Conservation (phyloP, 1,284 basidiomycete genomes). For the Inonotus obliquus region DNA sequence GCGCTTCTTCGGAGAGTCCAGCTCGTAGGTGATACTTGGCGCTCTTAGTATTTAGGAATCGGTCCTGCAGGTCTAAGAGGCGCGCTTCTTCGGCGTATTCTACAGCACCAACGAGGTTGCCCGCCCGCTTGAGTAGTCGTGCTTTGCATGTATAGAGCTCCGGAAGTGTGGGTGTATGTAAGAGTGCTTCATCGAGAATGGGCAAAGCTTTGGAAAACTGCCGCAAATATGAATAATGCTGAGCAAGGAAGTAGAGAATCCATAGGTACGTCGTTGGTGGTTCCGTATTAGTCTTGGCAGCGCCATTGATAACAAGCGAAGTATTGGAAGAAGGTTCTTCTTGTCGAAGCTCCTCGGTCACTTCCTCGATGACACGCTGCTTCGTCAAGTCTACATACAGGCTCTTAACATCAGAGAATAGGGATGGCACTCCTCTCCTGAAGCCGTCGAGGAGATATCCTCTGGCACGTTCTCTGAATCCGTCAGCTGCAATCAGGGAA, state of each 20-base stretch:
- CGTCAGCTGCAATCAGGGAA: constrained; percentile 37
- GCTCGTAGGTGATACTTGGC: constrained; percentile 90
- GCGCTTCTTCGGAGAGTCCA: constrained; percentile 73
- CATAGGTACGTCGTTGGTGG: constrained; percentile 90
- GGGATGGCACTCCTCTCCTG: constrained; percentile 86
- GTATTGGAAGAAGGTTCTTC: constrained; percentile 25
- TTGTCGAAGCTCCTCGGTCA: constrained; percentile 54
- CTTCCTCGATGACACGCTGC: constrained; percentile 63
- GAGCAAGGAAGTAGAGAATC: constrained; percentile 93
- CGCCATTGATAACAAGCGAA: constrained; percentile 19
- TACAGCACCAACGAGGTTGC: constrained; percentile 77
- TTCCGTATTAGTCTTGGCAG: constrained; percentile 31
- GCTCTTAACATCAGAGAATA: constrained; percentile 91
- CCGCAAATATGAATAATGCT: constrained; percentile 76
- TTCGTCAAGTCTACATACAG: constrained; percentile 72
- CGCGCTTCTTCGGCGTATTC: constrained; percentile 80
- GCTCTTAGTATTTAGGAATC: constrained; percentile 92
- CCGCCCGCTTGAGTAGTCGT: constrained; percentile 83
- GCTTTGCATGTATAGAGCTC: constrained; percentile 87
- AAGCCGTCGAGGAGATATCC: constrained; percentile 73
- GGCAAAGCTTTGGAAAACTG: constrained; percentile 57
- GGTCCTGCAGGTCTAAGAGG: constrained; percentile 88
- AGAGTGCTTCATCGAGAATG: constrained; percentile 62
- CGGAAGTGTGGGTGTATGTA: constrained; percentile 91
- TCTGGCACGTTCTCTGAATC: constrained; percentile 64